Evolutionary conservation across 768 basidiomycete species (phyloP).

Genomic region (Naganishia vishniacii): DNA sequence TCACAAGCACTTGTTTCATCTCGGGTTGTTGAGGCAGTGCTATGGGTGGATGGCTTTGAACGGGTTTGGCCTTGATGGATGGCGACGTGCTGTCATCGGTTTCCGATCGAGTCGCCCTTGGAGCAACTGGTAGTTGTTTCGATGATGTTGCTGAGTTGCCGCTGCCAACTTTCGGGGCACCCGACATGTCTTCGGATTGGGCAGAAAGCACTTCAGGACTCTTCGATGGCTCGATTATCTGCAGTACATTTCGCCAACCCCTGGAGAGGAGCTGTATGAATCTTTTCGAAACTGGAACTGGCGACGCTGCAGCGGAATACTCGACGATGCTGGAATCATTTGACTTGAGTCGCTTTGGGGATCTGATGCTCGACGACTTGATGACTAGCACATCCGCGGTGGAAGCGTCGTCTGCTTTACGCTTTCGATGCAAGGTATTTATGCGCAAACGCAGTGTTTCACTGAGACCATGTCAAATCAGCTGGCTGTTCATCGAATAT

Average conservation of each 20-base stretch:
- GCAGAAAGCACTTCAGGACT: no score
- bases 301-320: not conserved
- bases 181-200: no score
- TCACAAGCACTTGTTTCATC: not conserved
- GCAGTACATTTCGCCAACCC: constrained; percentile 8
- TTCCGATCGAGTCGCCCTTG: no score
- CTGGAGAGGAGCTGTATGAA: not conserved
- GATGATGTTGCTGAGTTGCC: no score
- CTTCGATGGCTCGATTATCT: not conserved
- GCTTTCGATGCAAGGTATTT: constrained; percentile 17
- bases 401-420: not conserved
- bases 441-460: constrained; percentile 10
- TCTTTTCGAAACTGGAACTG: not conserved
- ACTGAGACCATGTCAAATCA: not conserved
- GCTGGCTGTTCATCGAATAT: not conserved
- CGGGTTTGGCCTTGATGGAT: not conserved
- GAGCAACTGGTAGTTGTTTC: no score
- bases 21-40: not conserved
- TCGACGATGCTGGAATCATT: constrained; percentile 1
- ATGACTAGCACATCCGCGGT: not conserved
- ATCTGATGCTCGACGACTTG: not conserved
- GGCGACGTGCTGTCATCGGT: no score
- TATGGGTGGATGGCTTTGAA: not conserved
- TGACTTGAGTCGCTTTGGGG: constrained; percentile 7
- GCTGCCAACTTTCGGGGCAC: no score